A percentile compares a stretch with the other conserved stretches of the same genome.
Evolutionary conservation across 768 basidiomycete genomes (phyloP).

Genomic region (Hypsizygus marmoreus): DNA sequence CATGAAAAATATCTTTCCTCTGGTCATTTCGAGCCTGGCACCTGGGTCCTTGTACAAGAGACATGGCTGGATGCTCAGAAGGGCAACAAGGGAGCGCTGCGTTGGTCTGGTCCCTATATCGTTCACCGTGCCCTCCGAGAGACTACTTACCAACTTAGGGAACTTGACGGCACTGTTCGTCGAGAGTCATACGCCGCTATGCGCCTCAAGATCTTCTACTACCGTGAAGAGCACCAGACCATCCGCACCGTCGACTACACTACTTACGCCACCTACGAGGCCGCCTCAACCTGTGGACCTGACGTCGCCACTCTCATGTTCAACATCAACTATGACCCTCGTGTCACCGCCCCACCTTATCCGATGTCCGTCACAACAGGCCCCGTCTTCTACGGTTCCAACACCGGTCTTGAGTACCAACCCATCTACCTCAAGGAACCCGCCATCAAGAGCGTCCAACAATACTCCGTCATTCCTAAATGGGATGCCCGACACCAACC

Average conservation of each 20-base stretch:
- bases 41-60: conserved; percentile 33
- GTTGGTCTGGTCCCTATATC: conserved; percentile 33
- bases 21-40: conserved; percentile 22
- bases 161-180: conserved; percentile 21
- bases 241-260: conserved; percentile 7
- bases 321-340: neutral
- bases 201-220: conserved; percentile 15
- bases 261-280: neutral
- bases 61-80: conserved; percentile 29
- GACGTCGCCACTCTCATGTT: neutral
- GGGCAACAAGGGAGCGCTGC: conserved; percentile 27
- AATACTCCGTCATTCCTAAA: too few species aligned
- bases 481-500: too few species aligned
- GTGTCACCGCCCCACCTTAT: too few species aligned
- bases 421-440: too few species aligned
- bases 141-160: conserved; percentile 17
- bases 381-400: too few species aligned
- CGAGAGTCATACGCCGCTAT: conserved; percentile 18
- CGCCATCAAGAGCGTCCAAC: too few species aligned
- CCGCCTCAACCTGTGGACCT: neutral
- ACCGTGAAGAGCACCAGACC: conserved; percentile 15
- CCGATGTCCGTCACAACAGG: too few species aligned
- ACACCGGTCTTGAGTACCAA: too few species aligned
- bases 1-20: conserved; percentile 14
- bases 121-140: conserved; percentile 18